Evolutionary conservation across 768 basidiomycete species (phyloP), one percentile per base, ranked within the genome.

Genomic region (Suillus discolor): DNA sequence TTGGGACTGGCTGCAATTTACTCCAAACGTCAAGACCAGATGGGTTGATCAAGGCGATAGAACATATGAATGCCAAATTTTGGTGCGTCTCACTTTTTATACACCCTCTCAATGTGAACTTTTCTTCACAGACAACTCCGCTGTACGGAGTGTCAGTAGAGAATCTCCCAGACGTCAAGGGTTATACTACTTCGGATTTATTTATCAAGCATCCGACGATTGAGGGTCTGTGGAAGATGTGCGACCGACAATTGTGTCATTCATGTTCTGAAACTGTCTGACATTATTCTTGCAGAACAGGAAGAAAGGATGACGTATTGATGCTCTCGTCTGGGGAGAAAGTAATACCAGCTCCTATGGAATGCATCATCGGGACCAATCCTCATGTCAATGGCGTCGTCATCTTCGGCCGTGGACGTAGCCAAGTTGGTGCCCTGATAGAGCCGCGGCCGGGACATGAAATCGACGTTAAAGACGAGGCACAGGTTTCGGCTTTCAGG

Each of bases 161-260:
- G 55, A 85, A 84, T 67, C 61, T 80, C 2, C 70, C 78, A 5
- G 84, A 82, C 4, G 67, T 69, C 20, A 72, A 74, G 28, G 82
- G 79, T 13, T 84, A 82, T 53, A 77, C 81, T 1, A 83, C 83
- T 1, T 71, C 75, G 0, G 85, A 85, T 68, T 47, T 86, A 2
- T 72, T 86, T 16, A 65, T 76, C 1, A 77, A 79, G 31, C 85
- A 86, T 69, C 82, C 84, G 0, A 78, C 77, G 0, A 80, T 77
- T n/a, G 65, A 78, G 5, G 74, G 79, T 1, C 49, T 77, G 18
- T 87, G 75, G 77, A 77, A 69, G 62, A 69, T 85, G 42, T 70
- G 39, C 23, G 75, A 49, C 47, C 15, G 47, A 12, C 2, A 13
- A 7, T 61, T 38, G n/a, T 23, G 16, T 45, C 18, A 18, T 34